Base-by-base conservation (phyloP, 2,329 filamentous ascomycete genomes). In the Ilyonectria destructans region DNA sequence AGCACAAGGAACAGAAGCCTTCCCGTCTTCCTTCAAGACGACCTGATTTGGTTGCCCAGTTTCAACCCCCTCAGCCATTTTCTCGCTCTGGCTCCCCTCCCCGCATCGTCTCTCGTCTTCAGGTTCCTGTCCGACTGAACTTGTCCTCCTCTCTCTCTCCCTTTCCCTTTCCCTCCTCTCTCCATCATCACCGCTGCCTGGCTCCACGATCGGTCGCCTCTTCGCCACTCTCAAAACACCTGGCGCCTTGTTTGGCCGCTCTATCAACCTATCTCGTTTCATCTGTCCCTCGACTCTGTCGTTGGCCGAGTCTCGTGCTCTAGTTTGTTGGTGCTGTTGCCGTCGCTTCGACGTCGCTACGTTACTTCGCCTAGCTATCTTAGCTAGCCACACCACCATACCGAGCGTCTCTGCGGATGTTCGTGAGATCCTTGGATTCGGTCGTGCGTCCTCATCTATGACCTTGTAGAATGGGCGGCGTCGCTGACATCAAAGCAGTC, bases 61-160 rank as follows among this genome's bases (percentile, higher is more conserved):
- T 65, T 60, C 57, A 66, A 66, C 58, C 46, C 58, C 56, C 26
- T 40, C 51, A 35, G 13, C 52, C 54, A 26, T 61, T 67, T 46
- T 51, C 26, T 62, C 37, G 19, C 46, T n/a, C 54, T 54, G 51
- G 31, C 29, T 54, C 35, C 26, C 58, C 46, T 62, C 54, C 64
- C 58, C 52, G 55, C 63, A 46, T 58, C 48, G 13, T 46, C 21
- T 40, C 13, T 31, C 58, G 46, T 33, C 19, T 40, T 66, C 57
- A 45, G 49, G 57, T 46, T 66, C 57, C 52, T 56, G 57, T 35
- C 51, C 56, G 33, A 45, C 60, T 63, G 37, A 51, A 57, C 46
- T 43, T 58, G n/a, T 54, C 31, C 52, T 37, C 26, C 52, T 31
- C 35, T 31, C 45, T n/a, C 15, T 59, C 37, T 26, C 46, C 37